phyloP scores from a whole-genome alignment of 2,329 filamentous ascomycete species.

The Colletotrichum sp. region DNA sequence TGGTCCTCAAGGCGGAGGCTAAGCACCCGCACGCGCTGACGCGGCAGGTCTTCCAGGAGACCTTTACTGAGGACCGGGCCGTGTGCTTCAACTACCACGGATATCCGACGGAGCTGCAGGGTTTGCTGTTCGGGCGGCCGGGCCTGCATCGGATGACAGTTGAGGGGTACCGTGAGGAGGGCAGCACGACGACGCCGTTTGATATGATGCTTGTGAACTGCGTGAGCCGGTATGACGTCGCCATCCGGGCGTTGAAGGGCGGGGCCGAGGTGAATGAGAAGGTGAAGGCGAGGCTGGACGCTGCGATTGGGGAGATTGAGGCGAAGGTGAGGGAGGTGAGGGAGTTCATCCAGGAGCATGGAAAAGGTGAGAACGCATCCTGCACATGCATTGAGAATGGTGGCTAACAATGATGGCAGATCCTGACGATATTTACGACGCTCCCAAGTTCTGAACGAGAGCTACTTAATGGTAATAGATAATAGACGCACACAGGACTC shows the following conservation, averaged over 20 bases:
- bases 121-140: slow-evolving; percentile 63
- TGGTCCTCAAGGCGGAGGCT: slow-evolving; percentile 62
- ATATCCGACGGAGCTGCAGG: slow-evolving; percentile 64
- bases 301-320: slow-evolving; percentile 51
- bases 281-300: slow-evolving; percentile 48
- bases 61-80: slow-evolving; percentile 61
- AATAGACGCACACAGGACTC: neutral
- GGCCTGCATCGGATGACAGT: slow-evolving; percentile 57
- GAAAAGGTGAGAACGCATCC: slow-evolving; percentile 61
- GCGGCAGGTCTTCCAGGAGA: slow-evolving; percentile 52
- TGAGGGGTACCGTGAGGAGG: slow-evolving; percentile 68
- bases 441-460: slow-evolving; percentile 44
- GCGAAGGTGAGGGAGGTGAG: slow-evolving; percentile 51
- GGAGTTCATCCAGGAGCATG: slow-evolving; percentile 56
- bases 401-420: slow-evolving; percentile 39
- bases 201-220: slow-evolving; percentile 72
- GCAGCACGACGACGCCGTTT: slow-evolving; percentile 70
- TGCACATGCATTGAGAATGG: too few relatives aligned
- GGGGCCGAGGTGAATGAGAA: slow-evolving; percentile 52
- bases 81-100: slow-evolving; percentile 74
- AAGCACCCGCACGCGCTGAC: slow-evolving; percentile 64
- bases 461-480: neutral
- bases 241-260: slow-evolving; percentile 55
- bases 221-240: slow-evolving; percentile 65
- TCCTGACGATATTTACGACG: slow-evolving; percentile 56